These are phyloP conservation scores for Petunia axillaris DNA, from an alignment of 257 asterid species.

Conservation along the genomic window DNA sequence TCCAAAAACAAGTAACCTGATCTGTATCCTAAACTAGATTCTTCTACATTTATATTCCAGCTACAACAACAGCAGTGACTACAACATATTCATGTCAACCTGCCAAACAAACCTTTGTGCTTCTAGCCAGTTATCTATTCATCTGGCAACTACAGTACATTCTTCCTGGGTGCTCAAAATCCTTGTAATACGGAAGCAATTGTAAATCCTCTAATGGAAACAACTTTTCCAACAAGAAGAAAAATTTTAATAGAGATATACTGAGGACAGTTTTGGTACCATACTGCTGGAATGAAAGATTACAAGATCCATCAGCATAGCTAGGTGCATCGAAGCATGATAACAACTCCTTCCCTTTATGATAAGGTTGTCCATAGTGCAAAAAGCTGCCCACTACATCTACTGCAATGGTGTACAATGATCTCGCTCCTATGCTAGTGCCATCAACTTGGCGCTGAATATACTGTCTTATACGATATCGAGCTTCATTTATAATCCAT, in stretches of 20 bases:
- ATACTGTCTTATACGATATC: neutral
- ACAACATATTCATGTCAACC: neutral
- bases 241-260: constrained; percentile 5
- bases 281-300: constrained; percentile 5
- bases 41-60: neutral
- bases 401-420: neutral
- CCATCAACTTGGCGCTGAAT: neutral
- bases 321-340: constrained; percentile 16
- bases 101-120: neutral
- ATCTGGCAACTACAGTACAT: neutral
- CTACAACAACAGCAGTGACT: constrained; percentile 6
- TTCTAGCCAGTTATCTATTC: constrained; percentile 2
- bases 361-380: neutral
- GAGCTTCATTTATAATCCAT: neutral
- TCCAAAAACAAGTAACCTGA: neutral
- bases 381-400: constrained; percentile 9
- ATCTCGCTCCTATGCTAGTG: neutral
- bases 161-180: neutral
- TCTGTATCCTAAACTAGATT: neutral
- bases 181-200: constrained; percentile 10
- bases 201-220: neutral
- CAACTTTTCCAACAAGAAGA: neutral
- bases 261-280: neutral
- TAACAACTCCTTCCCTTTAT: constrained; percentile 9
- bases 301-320: constrained; percentile 20